These are phyloP conservation scores for Rhizophagus prolifer DNA, from an alignment of 192 early-diverging fungal genomes.

Conservation along the genomic window DNA sequence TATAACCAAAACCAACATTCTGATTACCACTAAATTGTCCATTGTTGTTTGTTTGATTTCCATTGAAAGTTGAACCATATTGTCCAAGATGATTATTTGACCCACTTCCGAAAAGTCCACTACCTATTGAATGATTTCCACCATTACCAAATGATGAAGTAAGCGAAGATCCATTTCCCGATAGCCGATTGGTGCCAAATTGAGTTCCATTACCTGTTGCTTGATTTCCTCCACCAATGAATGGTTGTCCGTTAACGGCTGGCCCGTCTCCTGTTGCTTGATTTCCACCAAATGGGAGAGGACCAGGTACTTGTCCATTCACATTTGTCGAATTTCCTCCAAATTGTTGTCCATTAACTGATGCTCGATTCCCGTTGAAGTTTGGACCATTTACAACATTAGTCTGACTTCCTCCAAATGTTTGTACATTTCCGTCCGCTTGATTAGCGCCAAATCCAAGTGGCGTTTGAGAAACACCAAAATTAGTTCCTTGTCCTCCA, in stretches of 20 bases:
- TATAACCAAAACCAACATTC: neutral
- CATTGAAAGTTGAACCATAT: neutral
- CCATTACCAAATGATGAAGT: neutral
- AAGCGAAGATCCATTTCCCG: neutral
- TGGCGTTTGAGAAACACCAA: neutral
- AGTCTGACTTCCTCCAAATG: neutral
- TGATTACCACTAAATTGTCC: neutral
- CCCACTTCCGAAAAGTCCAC: neutral
- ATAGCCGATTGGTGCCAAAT: neutral
- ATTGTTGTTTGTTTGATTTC: neutral
- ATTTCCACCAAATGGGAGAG: neutral
- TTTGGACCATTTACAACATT: neutral
- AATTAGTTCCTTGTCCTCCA: neutral
- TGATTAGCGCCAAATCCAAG: neutral
- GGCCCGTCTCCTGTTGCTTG: neutral
- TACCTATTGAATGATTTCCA: neutral
- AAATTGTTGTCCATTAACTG: neutral
- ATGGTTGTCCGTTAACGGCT: neutral
- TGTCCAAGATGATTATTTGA: neutral
- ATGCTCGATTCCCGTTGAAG: neutral
- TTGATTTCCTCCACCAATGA: neutral
- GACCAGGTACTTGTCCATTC: neutral
- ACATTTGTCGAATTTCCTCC: neutral
- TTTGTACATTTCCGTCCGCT: neutral
- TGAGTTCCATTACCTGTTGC: neutral